These are phyloP conservation scores for Linum tenue DNA, from an alignment of 345 rosid species.

Conservation along the genomic window DNA sequence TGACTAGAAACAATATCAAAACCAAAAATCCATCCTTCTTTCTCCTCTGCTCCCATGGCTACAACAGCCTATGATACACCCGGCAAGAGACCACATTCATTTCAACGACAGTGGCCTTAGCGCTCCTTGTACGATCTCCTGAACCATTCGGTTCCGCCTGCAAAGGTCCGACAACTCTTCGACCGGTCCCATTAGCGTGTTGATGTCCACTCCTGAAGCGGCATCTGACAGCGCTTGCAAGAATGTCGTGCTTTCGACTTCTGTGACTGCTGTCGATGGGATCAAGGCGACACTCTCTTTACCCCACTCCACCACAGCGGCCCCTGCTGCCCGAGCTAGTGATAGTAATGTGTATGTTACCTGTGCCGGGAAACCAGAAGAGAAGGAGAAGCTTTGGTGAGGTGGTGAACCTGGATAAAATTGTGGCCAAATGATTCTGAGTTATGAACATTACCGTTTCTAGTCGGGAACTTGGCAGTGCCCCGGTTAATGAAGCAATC, in stretches of 20 bases:
- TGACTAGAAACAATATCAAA: constrained; percentile 16
- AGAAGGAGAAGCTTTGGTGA: neutral
- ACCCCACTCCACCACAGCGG: constrained; percentile 74
- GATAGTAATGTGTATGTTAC: constrained; percentile 74
- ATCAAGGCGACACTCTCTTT: constrained; percentile 54
- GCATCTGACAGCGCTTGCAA: constrained; percentile 64
- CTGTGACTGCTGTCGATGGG: constrained; percentile 69
- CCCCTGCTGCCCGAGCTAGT: constrained; percentile 51
- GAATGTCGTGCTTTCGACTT: constrained; percentile 59
- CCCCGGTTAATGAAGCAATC: constrained; percentile 86
- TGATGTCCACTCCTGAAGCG: constrained; percentile 63
- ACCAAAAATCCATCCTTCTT: constrained; percentile 18
- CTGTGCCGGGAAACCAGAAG: constrained; percentile 23
- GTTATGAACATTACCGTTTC: constrained; percentile 47
- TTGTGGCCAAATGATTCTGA: neutral
- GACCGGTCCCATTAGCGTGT: constrained; percentile 44
- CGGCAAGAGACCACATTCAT: constrained; percentile 29
- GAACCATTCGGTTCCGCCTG: constrained; percentile 84
- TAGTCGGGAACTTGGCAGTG: constrained; percentile 88
- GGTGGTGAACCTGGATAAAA: neutral
- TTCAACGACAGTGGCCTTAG: constrained; percentile 74
- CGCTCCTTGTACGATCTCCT: constrained; percentile 86
- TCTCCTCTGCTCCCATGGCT: neutral
- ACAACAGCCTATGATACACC: constrained; percentile 24
- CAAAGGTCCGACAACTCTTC: constrained; percentile 94